Percentiles rank a stretch among this genome's conserved stretches.
phyloP scores from a whole-genome alignment of 768 basidiomycete genomes.

The Coprinellus micaceus region DNA sequence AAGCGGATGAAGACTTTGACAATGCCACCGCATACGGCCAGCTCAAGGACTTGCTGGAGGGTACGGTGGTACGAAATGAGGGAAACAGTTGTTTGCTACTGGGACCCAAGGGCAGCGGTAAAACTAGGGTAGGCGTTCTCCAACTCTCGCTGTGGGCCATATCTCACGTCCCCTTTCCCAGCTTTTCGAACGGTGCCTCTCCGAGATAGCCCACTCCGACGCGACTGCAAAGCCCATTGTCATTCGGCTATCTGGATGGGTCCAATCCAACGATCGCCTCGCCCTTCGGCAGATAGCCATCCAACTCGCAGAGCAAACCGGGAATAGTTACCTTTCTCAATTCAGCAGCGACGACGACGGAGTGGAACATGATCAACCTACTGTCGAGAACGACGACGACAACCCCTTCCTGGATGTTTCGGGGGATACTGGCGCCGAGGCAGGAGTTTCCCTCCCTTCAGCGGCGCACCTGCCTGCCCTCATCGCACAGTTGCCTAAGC shows the following conservation, averaged over 20 bases:
- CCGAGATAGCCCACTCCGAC: slow-evolving; percentile 27
- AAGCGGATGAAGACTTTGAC: slow-evolving; percentile 28
- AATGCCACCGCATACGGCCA: slow-evolving; percentile 55
- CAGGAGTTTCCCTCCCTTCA: slow-evolving; percentile 46
- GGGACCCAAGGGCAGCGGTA: slow-evolving; percentile 84
- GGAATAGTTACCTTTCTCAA: slow-evolving; percentile 48
- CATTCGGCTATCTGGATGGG: slow-evolving; percentile 80
- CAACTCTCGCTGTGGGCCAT: slow-evolving; percentile 4
- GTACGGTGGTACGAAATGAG: slow-evolving; percentile 77
- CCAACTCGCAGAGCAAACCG: slow-evolving; percentile 78
- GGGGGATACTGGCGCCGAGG: slow-evolving; percentile 13
- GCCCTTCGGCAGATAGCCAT: slow-evolving; percentile 91
- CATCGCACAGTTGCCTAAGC: slow-evolving; percentile 73
- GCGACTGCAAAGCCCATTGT: slow-evolving; percentile 51
- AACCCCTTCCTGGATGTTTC: slow-evolving; percentile 48
- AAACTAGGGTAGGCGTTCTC: slow-evolving; percentile 58
- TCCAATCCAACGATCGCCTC: slow-evolving; percentile 79
- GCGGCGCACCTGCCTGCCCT: slow-evolving; percentile 70
- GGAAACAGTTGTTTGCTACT: slow-evolving; percentile 91
- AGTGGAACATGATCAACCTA: slow-evolving; percentile 20
- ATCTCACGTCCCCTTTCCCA: slow-evolving; percentile 21
- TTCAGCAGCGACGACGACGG: slow-evolving; percentile 23
- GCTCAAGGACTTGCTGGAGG: slow-evolving; percentile 60
- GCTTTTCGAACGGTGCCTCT: slow-evolving; percentile 60
- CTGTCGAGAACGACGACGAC: slow-evolving; percentile 25